Base-by-base conservation (phyloP, 2,329 filamentous ascomycete genomes). In the Ascochyta viciae-villosae region DNA sequence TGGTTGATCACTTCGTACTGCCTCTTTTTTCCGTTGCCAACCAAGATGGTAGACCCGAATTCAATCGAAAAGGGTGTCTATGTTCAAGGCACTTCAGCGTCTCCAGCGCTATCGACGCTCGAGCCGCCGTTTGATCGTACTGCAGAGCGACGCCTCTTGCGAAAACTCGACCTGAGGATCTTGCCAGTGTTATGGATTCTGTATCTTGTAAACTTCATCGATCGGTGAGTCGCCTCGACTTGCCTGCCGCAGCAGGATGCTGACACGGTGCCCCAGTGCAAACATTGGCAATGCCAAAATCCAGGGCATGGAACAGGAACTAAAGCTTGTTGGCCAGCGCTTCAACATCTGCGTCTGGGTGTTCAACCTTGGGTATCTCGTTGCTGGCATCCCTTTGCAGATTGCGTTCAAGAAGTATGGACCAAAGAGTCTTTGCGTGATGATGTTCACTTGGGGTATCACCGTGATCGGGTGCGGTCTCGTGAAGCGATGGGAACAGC, bases 341-440 rank as follows among this genome's bases (percentile, higher is more conserved):
- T 77, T 72, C 69, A 77, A 76, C 56, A 71, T 76, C 37, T 66
- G 66, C 10, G 69, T 74, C 19, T 73, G 69, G 66, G 68, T 73
- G n/a, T 76, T 77, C 64, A 75, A 74, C 23, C 61, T 77, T 6
- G 71, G 72, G 4, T 76, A 76, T 43, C 63, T 76, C 8, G 58
- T 74, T 27, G 74, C 68, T 47, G 74, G 72, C 6, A 63, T 76
- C 8, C 73, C 74, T 0, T 52, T 70, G 13, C 73, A 67, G 38
- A 67, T 76, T 13, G 58, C 65, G 1, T 73, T 76, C 58, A 74
- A 76, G 57, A 68, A 69, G 23, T 66, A 63, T 39, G 72, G 72
- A 7, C 71, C 72, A 1, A 72, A 70, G 45, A 67, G 65, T 9
- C 65, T 75, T 6, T 67, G 64, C 38, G 63, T 70, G 1, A 74